Evolutionary conservation across 768 basidiomycete genomes (phyloP), one percentile per base, ranked within the genome.

Genomic region (Clitopilus hobsonii): DNA sequence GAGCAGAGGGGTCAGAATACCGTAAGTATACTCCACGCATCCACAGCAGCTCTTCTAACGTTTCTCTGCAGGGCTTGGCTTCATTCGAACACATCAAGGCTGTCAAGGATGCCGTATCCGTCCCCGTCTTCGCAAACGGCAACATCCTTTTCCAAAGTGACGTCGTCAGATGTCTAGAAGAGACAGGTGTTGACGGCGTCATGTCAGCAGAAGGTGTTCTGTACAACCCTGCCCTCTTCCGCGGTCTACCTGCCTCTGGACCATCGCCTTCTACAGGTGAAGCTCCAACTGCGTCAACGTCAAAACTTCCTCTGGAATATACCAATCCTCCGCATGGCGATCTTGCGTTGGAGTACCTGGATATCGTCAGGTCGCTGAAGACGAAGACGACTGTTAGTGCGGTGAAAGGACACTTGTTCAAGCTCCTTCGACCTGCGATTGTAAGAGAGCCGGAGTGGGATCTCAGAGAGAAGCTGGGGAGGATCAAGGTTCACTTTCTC

Each of bases 81-180:
- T 91, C 92, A 62, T 97, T 91, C 89, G 74, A 73, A 23, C 88
- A 97, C 69, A 98, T 99, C 64, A 81, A 80, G 6, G 91, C 92
- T 0, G 94, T 99, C 61, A 97, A 95, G 68, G 69, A 89, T 61
- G 90, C 91, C 0, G 91, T 98, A 30, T 84, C 83, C 0, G 82
- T 99, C 0, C 96, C 95, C 2, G 94, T 99, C 3, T 91, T 99
- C 67, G 95, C 96, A 0, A 99, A 99, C 68, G 97, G 97, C 25
- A 98, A 98, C 68, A 83, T 98, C 56, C 84, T 98, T 11, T 92
- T 86, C 67, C 81, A 88, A 41, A 78, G 83, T n/a, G 95, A 98
- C 69, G 82, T 98, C 48, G 77, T 79, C 51, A 73, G 75, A 10
- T 98, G 94, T 68, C 72, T 99, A 27, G 79, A 81, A 22, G 81